A percentile compares a stretch with the other conserved stretches of the same genome.
Evolutionary conservation across 2,329 filamentous ascomycete species (phyloP).

Genomic region (Sphaceloma murrayae): DNA sequence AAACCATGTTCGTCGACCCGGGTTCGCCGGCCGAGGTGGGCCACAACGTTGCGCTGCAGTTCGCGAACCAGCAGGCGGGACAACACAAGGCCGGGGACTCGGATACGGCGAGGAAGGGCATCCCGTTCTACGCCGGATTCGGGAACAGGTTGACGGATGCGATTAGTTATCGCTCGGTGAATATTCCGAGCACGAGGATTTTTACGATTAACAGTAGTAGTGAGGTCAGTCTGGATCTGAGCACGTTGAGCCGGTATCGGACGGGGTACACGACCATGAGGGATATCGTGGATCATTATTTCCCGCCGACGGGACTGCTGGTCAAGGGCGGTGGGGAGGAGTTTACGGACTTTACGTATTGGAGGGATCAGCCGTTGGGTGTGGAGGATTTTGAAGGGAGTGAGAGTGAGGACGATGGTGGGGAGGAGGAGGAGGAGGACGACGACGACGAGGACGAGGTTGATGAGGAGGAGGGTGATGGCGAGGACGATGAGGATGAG

Average conservation of each 20-base stretch:
- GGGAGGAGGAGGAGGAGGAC: conserved; percentile 16
- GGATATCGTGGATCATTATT: conserved; percentile 96
- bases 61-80: neutral
- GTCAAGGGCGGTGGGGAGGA: conserved; percentile 85
- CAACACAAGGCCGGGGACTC: neutral
- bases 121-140: conserved; percentile 91
- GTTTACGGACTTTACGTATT: conserved; percentile 95
- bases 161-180: conserved; percentile 88
- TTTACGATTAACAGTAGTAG: conserved; percentile 99
- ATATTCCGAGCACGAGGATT: conserved; percentile 86
- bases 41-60: neutral
- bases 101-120: conserved; percentile 24
- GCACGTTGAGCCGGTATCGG: conserved; percentile 88
- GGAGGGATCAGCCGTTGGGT: conserved; percentile 76
- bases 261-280: conserved; percentile 96
- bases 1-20: conserved; percentile 14
- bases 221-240: conserved; percentile 81
- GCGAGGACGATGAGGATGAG: conserved; percentile 14
- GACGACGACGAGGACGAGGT: conserved; percentile 4
- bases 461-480: conserved; percentile 3
- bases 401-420: conserved; percentile 28
- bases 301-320: conserved; percentile 79
- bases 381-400: conserved; percentile 75
- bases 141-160: conserved; percentile 95
- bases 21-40: neutral